A percentile compares a stretch with the other conserved stretches of the same genome.
phyloP scores from a whole-genome alignment of 768 basidiomycete species.

The Hydnum rufescens region DNA sequence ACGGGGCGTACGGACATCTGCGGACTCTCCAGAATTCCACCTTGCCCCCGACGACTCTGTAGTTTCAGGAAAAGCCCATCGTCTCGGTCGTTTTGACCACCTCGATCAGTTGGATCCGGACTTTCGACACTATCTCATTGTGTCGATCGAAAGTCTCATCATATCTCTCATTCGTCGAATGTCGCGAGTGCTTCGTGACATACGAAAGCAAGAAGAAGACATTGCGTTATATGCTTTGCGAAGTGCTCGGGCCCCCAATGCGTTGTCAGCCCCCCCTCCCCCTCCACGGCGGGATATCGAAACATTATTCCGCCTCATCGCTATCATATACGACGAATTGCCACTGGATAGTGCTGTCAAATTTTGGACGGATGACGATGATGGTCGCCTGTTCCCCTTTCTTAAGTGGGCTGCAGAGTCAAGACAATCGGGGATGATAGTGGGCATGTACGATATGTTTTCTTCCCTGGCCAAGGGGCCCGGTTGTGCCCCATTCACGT shows the following conservation, averaged over 20 bases:
- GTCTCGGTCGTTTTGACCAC: slow-evolving; percentile 18
- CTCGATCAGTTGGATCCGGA: slow-evolving; percentile 22
- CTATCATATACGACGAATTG: slow-evolving; percentile 54
- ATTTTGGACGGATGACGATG: slow-evolving; percentile 45
- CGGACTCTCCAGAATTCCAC: slow-evolving; percentile 24
- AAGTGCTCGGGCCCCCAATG: slow-evolving; percentile 27
- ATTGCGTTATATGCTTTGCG: slow-evolving; percentile 45
- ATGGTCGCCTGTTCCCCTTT: slow-evolving; percentile 50
- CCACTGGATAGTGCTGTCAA: slow-evolving; percentile 61
- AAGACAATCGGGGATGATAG: slow-evolving; percentile 50
- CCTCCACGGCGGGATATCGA: slow-evolving; percentile 67
- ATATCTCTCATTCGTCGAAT: slow-evolving; percentile 27
- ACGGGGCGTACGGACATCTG: too few species aligned
- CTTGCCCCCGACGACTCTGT: not conserved
- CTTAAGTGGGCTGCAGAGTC: slow-evolving; percentile 76
- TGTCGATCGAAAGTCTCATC: slow-evolving; percentile 49
- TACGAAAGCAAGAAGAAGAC: slow-evolving; percentile 83
- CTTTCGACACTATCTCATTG: slow-evolving; percentile 37
- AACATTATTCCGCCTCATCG: slow-evolving; percentile 64
- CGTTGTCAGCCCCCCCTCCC: slow-evolving; percentile 15
- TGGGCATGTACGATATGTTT: slow-evolving; percentile 78
- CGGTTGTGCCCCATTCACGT: slow-evolving; percentile 67
- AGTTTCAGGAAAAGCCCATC: not conserved
- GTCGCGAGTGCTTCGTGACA: slow-evolving; percentile 20
- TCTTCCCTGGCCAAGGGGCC: slow-evolving; percentile 65